Evolutionary conservation across 257 asterid species (phyloP).

Genomic region (Solanum microdontum): DNA sequence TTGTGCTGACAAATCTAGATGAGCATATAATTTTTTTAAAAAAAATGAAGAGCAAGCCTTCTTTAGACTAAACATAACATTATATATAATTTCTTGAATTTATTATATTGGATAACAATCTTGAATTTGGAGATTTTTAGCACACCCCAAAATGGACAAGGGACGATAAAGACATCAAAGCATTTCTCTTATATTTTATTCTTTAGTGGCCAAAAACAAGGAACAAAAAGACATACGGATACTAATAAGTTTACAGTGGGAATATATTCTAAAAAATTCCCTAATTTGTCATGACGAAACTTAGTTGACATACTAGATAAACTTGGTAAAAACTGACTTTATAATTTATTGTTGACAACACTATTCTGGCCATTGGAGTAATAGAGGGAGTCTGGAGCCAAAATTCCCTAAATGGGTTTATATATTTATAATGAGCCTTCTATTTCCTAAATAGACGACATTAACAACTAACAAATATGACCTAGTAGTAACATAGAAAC

Average conservation of each 20-base stretch:
- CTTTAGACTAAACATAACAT: not conserved
- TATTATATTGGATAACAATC: not conserved
- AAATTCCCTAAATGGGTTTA: no score
- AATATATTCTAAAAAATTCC: not conserved
- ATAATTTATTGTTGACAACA: not conserved
- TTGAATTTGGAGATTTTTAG: not conserved
- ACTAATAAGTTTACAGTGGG: not conserved
- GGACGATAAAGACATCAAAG: not conserved
- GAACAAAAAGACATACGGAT: not conserved
- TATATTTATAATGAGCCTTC: not conserved
- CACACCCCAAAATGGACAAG: not conserved
- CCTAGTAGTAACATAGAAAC: not conserved
- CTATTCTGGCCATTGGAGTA: not conserved
- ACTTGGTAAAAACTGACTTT: not conserved
- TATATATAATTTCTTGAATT: not conserved
- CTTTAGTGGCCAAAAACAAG: not conserved
- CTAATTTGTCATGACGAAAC: not conserved
- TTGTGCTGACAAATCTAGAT: not conserved
- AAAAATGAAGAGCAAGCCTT: not conserved
- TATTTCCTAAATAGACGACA: not conserved
- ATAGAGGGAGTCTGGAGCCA: not conserved
- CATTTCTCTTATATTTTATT: not conserved
- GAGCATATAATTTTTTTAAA: not conserved
- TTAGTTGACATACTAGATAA: not conserved
- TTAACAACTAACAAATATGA: not conserved